A percentile compares a stretch with the other conserved stretches of the same genome.
phyloP scores from a whole-genome alignment of 23 red algal species.

The Gracilaria gracilis region DNA sequence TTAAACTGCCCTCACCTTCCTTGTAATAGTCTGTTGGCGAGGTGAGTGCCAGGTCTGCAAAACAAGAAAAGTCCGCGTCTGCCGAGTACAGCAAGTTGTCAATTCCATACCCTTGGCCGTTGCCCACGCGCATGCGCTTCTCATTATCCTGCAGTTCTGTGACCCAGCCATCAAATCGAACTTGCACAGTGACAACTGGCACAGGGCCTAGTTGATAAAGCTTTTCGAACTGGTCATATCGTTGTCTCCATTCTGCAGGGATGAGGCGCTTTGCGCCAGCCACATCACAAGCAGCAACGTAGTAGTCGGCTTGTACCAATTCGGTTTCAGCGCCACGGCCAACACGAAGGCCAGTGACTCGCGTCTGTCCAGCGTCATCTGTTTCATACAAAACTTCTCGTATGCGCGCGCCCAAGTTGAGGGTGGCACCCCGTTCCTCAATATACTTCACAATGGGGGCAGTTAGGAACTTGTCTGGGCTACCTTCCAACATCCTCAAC shows the following conservation, averaged over 20 bases:
- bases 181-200: slow-evolving; percentile 94
- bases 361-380: slow-evolving; percentile 6
- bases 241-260: slow-evolving; percentile 64
- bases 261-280: slow-evolving; percentile 79
- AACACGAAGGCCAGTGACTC: slow-evolving; percentile 66
- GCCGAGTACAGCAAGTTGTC: slow-evolving; percentile 94
- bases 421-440: slow-evolving; percentile 50
- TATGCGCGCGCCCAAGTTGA: slow-evolving; percentile 68
- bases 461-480: slow-evolving; percentile 83
- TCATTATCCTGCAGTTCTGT: slow-evolving; percentile 72
- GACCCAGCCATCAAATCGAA: slow-evolving; percentile 97
- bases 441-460: slow-evolving; percentile 90
- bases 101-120: slow-evolving; percentile 57
- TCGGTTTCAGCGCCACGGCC: background rate
- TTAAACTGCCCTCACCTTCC: slow-evolving; percentile 84
- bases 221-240: slow-evolving; percentile 67
- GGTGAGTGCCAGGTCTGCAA: slow-evolving; percentile 91
- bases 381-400: slow-evolving; percentile 47
- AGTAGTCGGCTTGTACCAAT: slow-evolving; percentile 74
- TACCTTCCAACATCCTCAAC: slow-evolving; percentile 87
- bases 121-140: slow-evolving; percentile 39
- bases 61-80: slow-evolving; percentile 96
- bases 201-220: slow-evolving; percentile 80
- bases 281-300: slow-evolving; percentile 94
- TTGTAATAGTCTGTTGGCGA: slow-evolving; percentile 93